phyloP scores from a whole-genome alignment of 73 alveolate species.

The Blepharisma stoltei region DNA sequence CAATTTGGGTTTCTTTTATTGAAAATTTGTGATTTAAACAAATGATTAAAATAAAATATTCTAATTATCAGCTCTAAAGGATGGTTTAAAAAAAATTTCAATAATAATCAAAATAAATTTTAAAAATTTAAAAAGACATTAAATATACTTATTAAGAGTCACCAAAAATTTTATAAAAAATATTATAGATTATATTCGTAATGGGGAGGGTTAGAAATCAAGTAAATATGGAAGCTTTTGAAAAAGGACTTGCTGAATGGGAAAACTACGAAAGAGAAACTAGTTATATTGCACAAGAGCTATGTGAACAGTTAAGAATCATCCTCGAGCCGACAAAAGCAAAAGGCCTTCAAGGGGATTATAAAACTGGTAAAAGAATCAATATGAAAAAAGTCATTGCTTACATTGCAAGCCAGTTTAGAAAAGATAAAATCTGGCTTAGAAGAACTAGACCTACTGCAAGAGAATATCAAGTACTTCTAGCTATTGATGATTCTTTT shows the following conservation, averaged over 20 bases:
- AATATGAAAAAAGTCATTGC: conserved; percentile 99
- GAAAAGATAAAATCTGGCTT: conserved; percentile 99
- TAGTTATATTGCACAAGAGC: conserved; percentile 38
- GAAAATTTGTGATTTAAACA: no score
- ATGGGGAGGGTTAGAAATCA: no score
- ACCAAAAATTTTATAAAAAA: no score
- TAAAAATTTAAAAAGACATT: no score
- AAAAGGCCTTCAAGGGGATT: conserved; percentile 93
- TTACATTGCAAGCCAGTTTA: conserved; percentile 96
- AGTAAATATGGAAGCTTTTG: conserved; percentile 35
- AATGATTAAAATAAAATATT: no score
- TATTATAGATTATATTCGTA: no score
- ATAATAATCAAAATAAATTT: no score
- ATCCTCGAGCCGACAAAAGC: conserved; percentile 87
- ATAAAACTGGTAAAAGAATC: conserved; percentile 97
- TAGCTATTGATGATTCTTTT: conserved; percentile 95
- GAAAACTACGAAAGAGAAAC: conserved; percentile 59
- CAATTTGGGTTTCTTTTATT: no score
- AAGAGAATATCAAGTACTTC: conserved; percentile 92
- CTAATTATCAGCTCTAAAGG: no score
- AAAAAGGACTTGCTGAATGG: conserved; percentile 63
- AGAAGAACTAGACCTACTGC: conserved; percentile 97
- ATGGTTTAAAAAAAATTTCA: no score
- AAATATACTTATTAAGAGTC: no score
- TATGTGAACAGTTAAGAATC: conserved; percentile 81